Evolutionary conservation across 1,139 yeast species (phyloP).

Genomic region (Pichia sp.): DNA sequence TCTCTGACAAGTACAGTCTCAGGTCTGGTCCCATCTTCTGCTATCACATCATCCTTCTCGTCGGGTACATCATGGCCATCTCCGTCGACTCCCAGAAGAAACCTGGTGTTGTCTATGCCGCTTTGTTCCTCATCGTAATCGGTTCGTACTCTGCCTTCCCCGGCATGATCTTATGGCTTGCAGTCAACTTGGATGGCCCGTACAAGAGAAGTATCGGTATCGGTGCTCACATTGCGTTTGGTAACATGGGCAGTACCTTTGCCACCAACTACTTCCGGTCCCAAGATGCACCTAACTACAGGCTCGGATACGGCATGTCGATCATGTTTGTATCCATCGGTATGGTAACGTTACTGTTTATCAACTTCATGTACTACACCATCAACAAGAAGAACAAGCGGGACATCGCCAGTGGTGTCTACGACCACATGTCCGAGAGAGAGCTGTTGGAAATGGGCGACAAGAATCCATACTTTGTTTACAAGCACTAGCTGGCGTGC

Average conservation of each 20-base stretch:
- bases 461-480: background rate
- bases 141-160: background rate
- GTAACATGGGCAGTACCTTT: background rate
- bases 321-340: background rate
- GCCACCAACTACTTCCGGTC: background rate
- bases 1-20: background rate
- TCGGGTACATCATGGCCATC: background rate
- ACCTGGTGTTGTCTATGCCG: background rate
- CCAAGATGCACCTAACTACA: background rate
- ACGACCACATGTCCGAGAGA: background rate
- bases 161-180: background rate
- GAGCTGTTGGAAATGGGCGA: background rate
- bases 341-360: background rate
- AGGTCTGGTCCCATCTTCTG: background rate
- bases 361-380: background rate
- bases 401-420: background rate
- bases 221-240: background rate
- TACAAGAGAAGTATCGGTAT: background rate
- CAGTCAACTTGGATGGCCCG: background rate
- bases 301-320: background rate
- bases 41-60: background rate
- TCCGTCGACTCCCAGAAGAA: background rate
- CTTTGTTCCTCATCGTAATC: background rate
- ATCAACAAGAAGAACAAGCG: background rate
- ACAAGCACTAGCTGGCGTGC: background rate